Percentiles rank a stretch among this genome's conserved stretches.
These are phyloP conservation scores for Talaromyces liani DNA, from an alignment of 495 filamentous ascomycete species.

Conservation along the genomic window DNA sequence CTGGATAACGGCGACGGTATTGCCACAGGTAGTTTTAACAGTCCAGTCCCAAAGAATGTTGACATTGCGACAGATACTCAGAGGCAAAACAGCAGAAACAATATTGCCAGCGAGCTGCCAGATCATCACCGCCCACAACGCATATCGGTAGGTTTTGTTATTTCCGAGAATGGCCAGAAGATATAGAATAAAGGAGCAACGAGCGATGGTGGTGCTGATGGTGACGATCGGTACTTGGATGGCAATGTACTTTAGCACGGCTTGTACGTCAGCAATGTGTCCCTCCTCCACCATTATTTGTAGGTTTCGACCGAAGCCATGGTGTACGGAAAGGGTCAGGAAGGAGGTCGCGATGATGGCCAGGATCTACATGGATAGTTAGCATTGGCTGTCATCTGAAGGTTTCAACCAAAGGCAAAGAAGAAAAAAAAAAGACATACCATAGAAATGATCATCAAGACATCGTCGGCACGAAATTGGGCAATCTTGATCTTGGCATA, in stretches of 20 bases:
- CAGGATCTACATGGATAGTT: neutral
- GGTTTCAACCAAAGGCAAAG: neutral
- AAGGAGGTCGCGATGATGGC: constrained; percentile 17
- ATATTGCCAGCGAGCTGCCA: constrained; percentile 20
- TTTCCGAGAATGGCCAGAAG: constrained; percentile 31
- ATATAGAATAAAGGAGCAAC: constrained; percentile 34
- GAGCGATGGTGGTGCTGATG: constrained; percentile 14
- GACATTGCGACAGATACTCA: constrained; percentile 32
- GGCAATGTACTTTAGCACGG: constrained; percentile 13
- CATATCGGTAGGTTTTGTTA: constrained; percentile 15
- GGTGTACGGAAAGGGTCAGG: constrained; percentile 14
- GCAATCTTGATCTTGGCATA: constrained; percentile 18
- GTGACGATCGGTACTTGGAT: constrained; percentile 7
- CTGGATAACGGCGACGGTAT: constrained; percentile 23
- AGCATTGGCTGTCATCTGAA: neutral
- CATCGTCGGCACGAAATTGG: constrained; percentile 20
- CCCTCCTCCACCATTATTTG: constrained; percentile 11
- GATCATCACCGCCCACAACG: constrained; percentile 25
- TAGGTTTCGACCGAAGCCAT: constrained; percentile 16
- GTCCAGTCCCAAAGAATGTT: constrained; percentile 30
- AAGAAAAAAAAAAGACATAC: constrained; percentile 11
- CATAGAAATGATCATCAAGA: constrained; percentile 21
- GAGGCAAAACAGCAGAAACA: constrained; percentile 25
- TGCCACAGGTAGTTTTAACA: constrained; percentile 20
- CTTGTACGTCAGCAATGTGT: constrained; percentile 16